Conservation (phyloP, 805 yeast genomes). For the Diddensiella santjacobensis region DNA sequence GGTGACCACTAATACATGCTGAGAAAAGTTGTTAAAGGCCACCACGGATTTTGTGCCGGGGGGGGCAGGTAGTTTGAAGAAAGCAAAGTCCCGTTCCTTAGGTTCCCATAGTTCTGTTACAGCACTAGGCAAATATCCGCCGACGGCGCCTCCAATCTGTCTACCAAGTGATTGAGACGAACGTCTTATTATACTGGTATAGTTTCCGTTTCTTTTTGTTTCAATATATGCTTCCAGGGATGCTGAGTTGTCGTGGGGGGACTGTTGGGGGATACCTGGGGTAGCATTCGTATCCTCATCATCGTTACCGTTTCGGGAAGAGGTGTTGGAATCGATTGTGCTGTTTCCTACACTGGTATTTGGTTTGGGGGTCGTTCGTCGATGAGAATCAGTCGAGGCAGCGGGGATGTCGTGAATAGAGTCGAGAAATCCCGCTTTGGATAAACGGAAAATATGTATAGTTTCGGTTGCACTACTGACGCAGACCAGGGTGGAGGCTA, state of each 20-base stretch:
- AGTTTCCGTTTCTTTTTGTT: conserved; percentile 14
- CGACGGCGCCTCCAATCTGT: conserved; percentile 39
- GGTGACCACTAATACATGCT: conserved; percentile 65
- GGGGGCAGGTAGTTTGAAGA: conserved; percentile 59
- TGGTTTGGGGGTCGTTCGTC: neutral
- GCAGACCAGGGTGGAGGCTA: conserved; percentile 64
- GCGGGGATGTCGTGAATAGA: neutral
- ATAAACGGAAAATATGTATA: conserved; percentile 82
- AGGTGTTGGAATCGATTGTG: neutral
- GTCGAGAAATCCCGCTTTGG: conserved; percentile 32
- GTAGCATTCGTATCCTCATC: neutral
- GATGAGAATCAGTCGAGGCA: neutral
- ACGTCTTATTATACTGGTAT: conserved; percentile 33
- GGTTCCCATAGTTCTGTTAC: conserved; percentile 85
- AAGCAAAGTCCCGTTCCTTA: conserved; percentile 80
- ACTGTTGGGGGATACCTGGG: neutral
- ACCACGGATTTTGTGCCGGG: conserved; percentile 31
- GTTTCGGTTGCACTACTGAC: conserved; percentile 89
- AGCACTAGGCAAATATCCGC: conserved; percentile 78
- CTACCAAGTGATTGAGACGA: conserved; percentile 24
- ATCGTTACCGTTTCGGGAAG: neutral
- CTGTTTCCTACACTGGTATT: neutral
- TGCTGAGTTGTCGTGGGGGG: conserved; percentile 1
- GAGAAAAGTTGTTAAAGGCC: conserved; percentile 33
- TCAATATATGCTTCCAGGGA: conserved; percentile 18